These are phyloP conservation scores for Collariella sp. DNA, from an alignment of 495 filamentous ascomycete genomes.

Conservation along the genomic window DNA sequence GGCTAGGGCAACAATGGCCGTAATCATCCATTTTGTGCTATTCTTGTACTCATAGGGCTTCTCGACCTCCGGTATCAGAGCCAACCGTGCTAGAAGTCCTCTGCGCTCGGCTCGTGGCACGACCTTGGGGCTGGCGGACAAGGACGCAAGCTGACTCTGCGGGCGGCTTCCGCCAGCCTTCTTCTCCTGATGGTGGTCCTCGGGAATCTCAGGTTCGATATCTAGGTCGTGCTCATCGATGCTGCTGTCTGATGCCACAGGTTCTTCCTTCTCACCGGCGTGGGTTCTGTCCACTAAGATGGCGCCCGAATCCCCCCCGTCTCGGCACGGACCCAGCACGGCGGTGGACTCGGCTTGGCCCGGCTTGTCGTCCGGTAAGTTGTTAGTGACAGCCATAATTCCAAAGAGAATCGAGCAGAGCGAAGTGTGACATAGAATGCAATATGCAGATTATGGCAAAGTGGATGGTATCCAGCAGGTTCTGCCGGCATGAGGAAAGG, in stretches of 20 bases:
- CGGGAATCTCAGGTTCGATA: neutral
- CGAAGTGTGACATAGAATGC: neutral
- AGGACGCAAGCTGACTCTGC: slow-evolving; percentile 29
- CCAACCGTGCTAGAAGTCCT: slow-evolving; percentile 64
- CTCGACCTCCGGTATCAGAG: slow-evolving; percentile 76
- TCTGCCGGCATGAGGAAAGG: too few species aligned
- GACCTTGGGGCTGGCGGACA: slow-evolving; percentile 34
- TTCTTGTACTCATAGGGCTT: slow-evolving; percentile 63
- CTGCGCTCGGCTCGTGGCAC: slow-evolving; percentile 61
- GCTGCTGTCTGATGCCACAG: neutral
- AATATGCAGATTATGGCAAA: neutral
- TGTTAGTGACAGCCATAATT: neutral
- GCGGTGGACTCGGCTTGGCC: neutral
- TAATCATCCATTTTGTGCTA: slow-evolving; percentile 77
- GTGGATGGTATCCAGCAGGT: too few species aligned
- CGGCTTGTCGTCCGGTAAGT: slow-evolving; percentile 1
- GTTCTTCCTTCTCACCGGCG: neutral
- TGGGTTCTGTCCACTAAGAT: neutral
- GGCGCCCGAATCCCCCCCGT: neutral
- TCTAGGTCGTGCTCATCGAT: neutral
- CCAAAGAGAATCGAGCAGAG: too few species aligned
- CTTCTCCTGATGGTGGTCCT: neutral
- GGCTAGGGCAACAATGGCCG: slow-evolving; percentile 66
- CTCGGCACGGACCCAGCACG: neutral
- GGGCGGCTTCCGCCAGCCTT: slow-evolving; percentile 9